Base-by-base conservation (phyloP, 2,329 filamentous ascomycete species). In the Pseudogymnoascus verrucosus region DNA sequence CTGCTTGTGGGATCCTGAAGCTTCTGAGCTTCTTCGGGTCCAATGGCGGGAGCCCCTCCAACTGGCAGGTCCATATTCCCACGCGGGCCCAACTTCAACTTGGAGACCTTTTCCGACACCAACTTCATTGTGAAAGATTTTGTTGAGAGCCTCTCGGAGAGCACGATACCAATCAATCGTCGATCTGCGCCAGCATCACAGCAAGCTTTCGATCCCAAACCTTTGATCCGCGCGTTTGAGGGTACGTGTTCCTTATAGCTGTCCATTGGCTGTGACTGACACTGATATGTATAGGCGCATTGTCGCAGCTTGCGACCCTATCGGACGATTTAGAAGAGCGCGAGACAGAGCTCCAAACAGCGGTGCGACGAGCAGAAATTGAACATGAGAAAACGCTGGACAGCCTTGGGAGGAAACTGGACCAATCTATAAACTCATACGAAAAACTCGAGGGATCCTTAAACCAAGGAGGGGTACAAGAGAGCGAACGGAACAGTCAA, bases 51-150 rank as follows among this genome's bases (percentile, higher is more conserved):
- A 40, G 39, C 36, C 36, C 36, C 59, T 61, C 59, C 36, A 61
- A 21, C 26, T 64, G 64, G 63, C 42, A 70, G 71, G 65, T 69
- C 86, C 68, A 82, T 93, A 73, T 93, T 90, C 74, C 88, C 89
- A 64, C 86, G 86, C 75, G 90, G 88, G 40, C 90, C 91, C 65
- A 89, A 83, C 75, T 97, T 97, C 78, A 91, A 87, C 8, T 82
- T 98, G 66, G 91, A 96, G 51, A 92, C 93, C 78, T 91, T 93
- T 76, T 90, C 90, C 64, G 90, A 82, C 74, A 90, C 90, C 71
- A 95, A 98, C 78, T 99, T 98, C 73, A 97, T 98, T 67, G 93
- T 98, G 68, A 92, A 96, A 72, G 95, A 99, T 78, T 99, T 99
- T 74, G 88, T 99, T 70, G 96, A 99, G 75, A 86, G 88, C 61